Evolutionary conservation across 345 rosid species (phyloP), one percentile per base, ranked within the genome.

Genomic region (Murraya paniculata): DNA sequence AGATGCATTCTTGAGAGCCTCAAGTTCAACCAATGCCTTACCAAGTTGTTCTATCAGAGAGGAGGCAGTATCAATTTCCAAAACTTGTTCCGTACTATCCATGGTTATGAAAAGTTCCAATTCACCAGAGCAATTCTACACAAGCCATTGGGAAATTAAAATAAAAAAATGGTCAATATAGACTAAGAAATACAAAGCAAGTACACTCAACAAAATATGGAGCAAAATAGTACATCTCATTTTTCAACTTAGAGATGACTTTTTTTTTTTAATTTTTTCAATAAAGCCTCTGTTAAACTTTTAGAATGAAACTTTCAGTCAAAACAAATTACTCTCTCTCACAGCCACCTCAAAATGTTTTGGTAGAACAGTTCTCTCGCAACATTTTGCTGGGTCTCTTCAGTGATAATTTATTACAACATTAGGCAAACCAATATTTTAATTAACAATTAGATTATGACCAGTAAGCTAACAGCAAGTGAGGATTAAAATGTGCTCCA

Each of bases 1-100:
- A 31, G 83, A 41, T 66, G 81, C 81, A 77, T 60, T 73, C 78
- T 81, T 80, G 61, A 21, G 71, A 74, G 82, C 82, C 83, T 90
- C 84, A 72, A 90, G 78, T 71, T 84, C 85, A 58, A 79, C 71
- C 77, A 88, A 61, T 31, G 79, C 82, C 79, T 81, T 86, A 68
- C 81, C 71, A 62, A 90, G 87, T 66, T 84, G 86, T 68, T 88
- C 87, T 78, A 88, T 77, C 73, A 82, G 66, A 60, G 88, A 75
- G 30, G 85, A 72, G 14, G 82, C 75, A 7, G 74, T 56, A 72
- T 77, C 77, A 61, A 76, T 78, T 70, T 48, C 87, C 78, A 55
- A 66, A 68, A 36, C 68, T 74, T 82, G 82, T 71, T 74, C 83
- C 1, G 55, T 31, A 73, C 64, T 72, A 24, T 73, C 74, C 91